phyloP scores from a whole-genome alignment of 2,329 filamentous ascomycete species.

The Elsinoe arachidis region DNA sequence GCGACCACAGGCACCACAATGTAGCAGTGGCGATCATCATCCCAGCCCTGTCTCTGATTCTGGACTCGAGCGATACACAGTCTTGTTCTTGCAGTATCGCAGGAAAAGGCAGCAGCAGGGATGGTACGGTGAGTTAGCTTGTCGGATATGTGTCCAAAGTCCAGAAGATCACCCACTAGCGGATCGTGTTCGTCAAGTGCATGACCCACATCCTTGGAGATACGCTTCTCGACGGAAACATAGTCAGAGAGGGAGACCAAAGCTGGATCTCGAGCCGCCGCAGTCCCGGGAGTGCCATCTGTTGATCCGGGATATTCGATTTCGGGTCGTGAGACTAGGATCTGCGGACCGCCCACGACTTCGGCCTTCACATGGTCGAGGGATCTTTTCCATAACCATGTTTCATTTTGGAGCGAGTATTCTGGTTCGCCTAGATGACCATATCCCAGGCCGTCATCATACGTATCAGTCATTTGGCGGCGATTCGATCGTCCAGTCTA shows the following conservation, averaged over 20 bases:
- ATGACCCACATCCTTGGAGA: constrained; percentile 27
- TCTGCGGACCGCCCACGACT: constrained; percentile 22
- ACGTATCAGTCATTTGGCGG: constrained; percentile 49
- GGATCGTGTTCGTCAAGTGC: constrained; percentile 32
- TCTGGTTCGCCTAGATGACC: constrained; percentile 45
- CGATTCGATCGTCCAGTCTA: constrained; percentile 20
- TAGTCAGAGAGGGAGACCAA: constrained; percentile 18
- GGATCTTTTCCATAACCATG: constrained; percentile 42
- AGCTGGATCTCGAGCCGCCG: constrained; percentile 17
- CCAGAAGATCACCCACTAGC: constrained; percentile 39
- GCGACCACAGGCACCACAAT: constrained; percentile 40
- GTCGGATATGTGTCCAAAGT: constrained; percentile 48
- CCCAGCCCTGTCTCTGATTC: constrained; percentile 49
- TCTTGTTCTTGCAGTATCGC: constrained; percentile 51
- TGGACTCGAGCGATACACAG: constrained; percentile 48
- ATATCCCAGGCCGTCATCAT: constrained; percentile 41
- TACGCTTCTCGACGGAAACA: constrained; percentile 18
- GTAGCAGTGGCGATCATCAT: constrained; percentile 35
- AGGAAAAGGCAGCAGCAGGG: constrained; percentile 26
- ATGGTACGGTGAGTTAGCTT: constrained; percentile 24
- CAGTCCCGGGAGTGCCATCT: background rate
- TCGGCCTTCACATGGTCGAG: constrained; percentile 19
- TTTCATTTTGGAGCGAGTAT: constrained; percentile 39
- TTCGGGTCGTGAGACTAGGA: constrained; percentile 20
- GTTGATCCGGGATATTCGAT: background rate